These are phyloP conservation scores for Glarea lozoyensis DNA, from an alignment of 495 filamentous ascomycete genomes.

Conservation along the genomic window DNA sequence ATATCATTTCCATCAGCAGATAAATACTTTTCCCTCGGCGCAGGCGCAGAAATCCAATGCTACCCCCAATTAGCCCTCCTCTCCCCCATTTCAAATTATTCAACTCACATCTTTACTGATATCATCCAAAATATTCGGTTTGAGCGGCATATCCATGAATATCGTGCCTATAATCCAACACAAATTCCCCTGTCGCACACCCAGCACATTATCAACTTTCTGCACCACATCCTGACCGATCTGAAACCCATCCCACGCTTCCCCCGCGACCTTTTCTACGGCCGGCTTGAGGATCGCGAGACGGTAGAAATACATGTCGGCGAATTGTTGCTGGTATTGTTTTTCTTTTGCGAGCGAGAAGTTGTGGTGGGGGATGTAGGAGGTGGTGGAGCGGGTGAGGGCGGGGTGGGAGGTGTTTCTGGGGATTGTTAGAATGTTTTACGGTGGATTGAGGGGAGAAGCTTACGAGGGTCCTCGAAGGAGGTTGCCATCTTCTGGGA, in stretches of 20 bases:
- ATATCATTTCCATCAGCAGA: conserved; percentile 47
- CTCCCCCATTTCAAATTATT: neutral
- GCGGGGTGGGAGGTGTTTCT: conserved; percentile 17
- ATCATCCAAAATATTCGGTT: conserved; percentile 95
- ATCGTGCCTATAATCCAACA: conserved; percentile 94
- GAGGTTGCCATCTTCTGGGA: conserved; percentile 22
- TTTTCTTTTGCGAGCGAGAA: conserved; percentile 63
- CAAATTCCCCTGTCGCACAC: conserved; percentile 90
- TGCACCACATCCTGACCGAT: conserved; percentile 69
- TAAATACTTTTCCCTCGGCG: conserved; percentile 55
- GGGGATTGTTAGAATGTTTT: neutral
- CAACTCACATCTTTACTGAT: conserved; percentile 75
- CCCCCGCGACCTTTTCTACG: conserved; percentile 62
- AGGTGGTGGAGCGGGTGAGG: conserved; percentile 41
- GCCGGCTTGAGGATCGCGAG: conserved; percentile 79
- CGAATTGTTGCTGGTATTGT: conserved; percentile 91
- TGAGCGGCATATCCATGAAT: conserved; percentile 94
- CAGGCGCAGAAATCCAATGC: conserved; percentile 19
- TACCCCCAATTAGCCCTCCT: conserved; percentile 4
- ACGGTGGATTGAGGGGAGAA: neutral
- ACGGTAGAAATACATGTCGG: conserved; percentile 93
- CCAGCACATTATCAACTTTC: conserved; percentile 76
- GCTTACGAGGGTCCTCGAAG: conserved; percentile 32
- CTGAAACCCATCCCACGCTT: conserved; percentile 70
- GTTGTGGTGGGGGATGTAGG: conserved; percentile 66